phyloP scores from a whole-genome alignment of 208 protist genomes.

The Jaenimonas drosophilae region DNA sequence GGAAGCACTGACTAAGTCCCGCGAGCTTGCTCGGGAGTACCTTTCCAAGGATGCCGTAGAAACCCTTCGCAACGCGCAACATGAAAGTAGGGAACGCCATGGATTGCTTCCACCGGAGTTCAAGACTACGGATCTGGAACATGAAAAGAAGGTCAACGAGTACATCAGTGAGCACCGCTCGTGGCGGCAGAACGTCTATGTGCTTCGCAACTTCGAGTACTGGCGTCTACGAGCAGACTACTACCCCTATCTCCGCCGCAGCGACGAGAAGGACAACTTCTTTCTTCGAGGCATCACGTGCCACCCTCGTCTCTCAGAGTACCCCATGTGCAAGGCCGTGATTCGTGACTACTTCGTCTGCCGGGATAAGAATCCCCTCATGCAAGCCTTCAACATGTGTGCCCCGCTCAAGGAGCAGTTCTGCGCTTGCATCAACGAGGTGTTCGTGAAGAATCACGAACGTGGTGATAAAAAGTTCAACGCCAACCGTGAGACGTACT shows the following conservation, averaged over 20 bases:
- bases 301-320: slow-evolving; percentile 75
- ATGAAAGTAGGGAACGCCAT: slow-evolving; percentile 33
- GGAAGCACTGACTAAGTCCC: slow-evolving; percentile 10
- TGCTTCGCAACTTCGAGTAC: slow-evolving; percentile 64
- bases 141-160: slow-evolving; percentile 48
- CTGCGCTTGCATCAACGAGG: slow-evolving; percentile 76
- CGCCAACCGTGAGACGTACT: slow-evolving; percentile 42
- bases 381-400: slow-evolving; percentile 74
- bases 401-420: slow-evolving; percentile 81
- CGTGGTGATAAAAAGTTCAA: slow-evolving; percentile 76
- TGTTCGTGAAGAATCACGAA: slow-evolving; percentile 76
- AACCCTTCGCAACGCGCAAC: slow-evolving; percentile 22
- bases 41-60: slow-evolving; percentile 50
- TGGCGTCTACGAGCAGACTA: slow-evolving; percentile 68
- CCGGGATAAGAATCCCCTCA: slow-evolving; percentile 47
- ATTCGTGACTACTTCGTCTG: slow-evolving; percentile 85
- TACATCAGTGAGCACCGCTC: slow-evolving; percentile 51
- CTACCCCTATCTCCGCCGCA: slow-evolving; percentile 64
- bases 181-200: slow-evolving; percentile 44
- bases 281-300: slow-evolving; percentile 66
- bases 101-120: slow-evolving; percentile 47
- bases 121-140: slow-evolving; percentile 37
- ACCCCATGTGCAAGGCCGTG: slow-evolving; percentile 66
- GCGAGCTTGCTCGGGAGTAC: slow-evolving; percentile 37
- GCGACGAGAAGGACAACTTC: slow-evolving; percentile 71